Base-by-base conservation (phyloP, 2,329 filamentous ascomycete genomes). In the Chaetomiaceae sp. region DNA sequence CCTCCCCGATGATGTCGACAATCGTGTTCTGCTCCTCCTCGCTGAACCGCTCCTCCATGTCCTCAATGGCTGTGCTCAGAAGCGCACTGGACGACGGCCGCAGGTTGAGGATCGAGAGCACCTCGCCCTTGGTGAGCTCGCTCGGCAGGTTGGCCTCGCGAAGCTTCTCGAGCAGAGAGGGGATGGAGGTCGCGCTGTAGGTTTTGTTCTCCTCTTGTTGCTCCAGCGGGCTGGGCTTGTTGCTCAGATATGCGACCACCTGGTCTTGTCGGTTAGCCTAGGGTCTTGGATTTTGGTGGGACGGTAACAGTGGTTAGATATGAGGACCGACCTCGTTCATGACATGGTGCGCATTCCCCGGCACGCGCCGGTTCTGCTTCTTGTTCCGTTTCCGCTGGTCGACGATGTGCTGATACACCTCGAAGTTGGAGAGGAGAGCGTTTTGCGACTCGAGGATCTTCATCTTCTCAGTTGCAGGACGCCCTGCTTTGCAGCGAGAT, bases 391-490 rank as follows among this genome's bases (percentile, higher is more conserved):
- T 67, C 45, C 74, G 73, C 61, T 81, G 78, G 41, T 83, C 76
- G 5, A 70, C 69, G 34, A 89, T 68, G 60, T 87, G 85, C 50
- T 77, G 73, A 61, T 83, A 83, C 56, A 89, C 85, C 72, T 89
- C 86, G 57, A 80, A 85, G 66, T 89, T 89, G 65, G 82, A 81
- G 62, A 90, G 73, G 37, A 84, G 76, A 5, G 83, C 84, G 25
- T 81, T 81, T 64, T 89, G 84, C 3, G 85, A 73, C 62, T 86
- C 85, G 60, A 89, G 70, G 62, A 90, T 79, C 77, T 87, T 85
- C 82, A 85, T 83, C 13, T 48, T 58, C 44, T 3, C 30, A 33
- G 7, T 33, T 33, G 10, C 30, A 12, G 21, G 21, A n/a, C n/a
- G n/a, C n/a, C n/a, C n/a, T n/a, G n/a, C n/a, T n/a, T n/a, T n/a